phyloP scores from a whole-genome alignment of 2,329 filamentous ascomycete species.

The Coniochaeta hoffmannii region DNA sequence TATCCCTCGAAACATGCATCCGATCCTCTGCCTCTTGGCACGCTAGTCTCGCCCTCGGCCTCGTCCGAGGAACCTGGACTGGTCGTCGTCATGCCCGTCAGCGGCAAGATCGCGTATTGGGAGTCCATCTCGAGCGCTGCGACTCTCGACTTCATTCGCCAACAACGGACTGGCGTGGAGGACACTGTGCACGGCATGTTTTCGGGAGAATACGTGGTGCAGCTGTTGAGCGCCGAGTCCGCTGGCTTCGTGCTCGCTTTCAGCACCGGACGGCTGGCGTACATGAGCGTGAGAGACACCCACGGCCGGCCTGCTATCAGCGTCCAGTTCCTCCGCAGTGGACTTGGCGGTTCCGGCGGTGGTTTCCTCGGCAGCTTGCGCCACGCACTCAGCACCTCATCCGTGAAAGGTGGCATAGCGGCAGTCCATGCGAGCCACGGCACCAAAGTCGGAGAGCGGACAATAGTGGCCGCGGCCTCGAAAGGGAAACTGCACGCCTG shows the following conservation, averaged over 20 bases:
- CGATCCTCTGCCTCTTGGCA: conserved; percentile 73
- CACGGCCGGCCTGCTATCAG: conserved; percentile 79
- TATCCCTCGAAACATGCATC: conserved; percentile 58
- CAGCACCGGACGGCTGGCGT: conserved; percentile 78
- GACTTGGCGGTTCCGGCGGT: conserved; percentile 44
- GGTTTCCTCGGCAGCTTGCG: conserved; percentile 78
- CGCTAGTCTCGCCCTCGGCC: conserved; percentile 72
- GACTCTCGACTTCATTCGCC: conserved; percentile 73
- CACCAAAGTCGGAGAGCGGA: conserved; percentile 71
- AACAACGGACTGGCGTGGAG: conserved; percentile 74
- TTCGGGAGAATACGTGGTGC: conserved; percentile 68
- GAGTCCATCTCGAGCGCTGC: conserved; percentile 88
- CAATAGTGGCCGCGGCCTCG: conserved; percentile 70
- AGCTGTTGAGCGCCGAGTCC: conserved; percentile 74
- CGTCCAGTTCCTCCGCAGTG: conserved; percentile 66
- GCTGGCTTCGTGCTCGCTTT: conserved; percentile 82
- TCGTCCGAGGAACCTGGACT: conserved; percentile 77
- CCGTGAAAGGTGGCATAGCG: conserved; percentile 68
- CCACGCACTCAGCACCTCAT: conserved; percentile 62
- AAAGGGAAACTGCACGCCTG: conserved; percentile 76
- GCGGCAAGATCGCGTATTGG: conserved; percentile 87
- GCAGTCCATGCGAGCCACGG: conserved; percentile 70
- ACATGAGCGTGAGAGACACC: conserved; percentile 76
- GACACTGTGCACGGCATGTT: conserved; percentile 66
- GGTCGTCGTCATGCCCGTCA: conserved; percentile 75